phyloP scores from a whole-genome alignment of 306 rosid genomes.

The Comarum palustre region DNA sequence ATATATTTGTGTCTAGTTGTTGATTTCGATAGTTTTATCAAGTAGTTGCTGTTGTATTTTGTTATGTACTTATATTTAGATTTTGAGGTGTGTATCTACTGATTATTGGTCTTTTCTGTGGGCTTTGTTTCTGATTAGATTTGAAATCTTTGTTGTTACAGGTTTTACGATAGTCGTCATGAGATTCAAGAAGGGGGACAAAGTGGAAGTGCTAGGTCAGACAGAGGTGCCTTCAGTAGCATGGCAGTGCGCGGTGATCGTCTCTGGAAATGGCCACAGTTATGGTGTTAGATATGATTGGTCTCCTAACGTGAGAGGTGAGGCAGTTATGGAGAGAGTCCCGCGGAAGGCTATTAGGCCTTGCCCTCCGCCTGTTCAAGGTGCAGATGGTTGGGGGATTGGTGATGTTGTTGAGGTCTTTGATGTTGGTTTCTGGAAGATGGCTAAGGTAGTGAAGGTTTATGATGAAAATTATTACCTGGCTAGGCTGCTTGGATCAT shows the following conservation, averaged over 20 bases:
- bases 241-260: constrained; percentile 64
- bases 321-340: constrained; percentile 47
- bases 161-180: not conserved
- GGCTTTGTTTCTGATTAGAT: not conserved
- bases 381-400: constrained; percentile 38
- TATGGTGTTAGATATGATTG: constrained; percentile 48
- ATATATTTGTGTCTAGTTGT: not conserved
- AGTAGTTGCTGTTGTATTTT: not conserved
- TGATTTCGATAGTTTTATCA: not conserved
- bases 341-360: constrained; percentile 67
- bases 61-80: not conserved
- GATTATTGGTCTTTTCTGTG: not conserved
- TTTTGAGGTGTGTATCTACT: not conserved
- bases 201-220: constrained; percentile 51
- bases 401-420: constrained; percentile 68
- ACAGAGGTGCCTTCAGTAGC: constrained; percentile 41
- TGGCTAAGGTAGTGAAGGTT: constrained; percentile 41
- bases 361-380: constrained; percentile 44
- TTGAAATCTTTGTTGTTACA: not conserved
- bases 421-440: constrained; percentile 60
- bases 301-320: constrained; percentile 18
- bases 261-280: constrained; percentile 60
- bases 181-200: constrained; percentile 8
- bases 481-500: constrained; percentile 60
- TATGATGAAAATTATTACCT: constrained; percentile 37